These are phyloP conservation scores for Botrytis aclada DNA, from an alignment of 2,329 filamentous ascomycete species.

Conservation along the genomic window DNA sequence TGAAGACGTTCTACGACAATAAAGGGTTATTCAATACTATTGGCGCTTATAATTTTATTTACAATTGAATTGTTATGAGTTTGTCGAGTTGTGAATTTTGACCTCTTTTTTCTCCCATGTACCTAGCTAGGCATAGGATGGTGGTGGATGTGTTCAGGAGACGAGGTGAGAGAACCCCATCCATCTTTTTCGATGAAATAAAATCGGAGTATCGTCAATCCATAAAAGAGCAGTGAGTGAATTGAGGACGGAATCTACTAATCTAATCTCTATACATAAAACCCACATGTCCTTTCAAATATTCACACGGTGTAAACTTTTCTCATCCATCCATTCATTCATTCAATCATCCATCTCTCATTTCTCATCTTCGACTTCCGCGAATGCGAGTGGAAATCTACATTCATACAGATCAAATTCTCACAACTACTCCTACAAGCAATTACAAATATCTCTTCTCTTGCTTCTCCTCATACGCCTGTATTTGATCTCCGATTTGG, in stretches of 20 bases:
- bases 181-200: not conserved
- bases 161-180: no score
- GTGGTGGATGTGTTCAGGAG: no score
- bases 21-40: no score
- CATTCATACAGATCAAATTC: not conserved
- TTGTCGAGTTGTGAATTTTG: no score
- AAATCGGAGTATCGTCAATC: not conserved
- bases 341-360: not conserved
- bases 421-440: not conserved
- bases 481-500: slow-evolving; percentile 76
- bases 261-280: not conserved
- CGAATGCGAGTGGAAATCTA: not conserved
- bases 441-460: slow-evolving; percentile 55
- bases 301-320: not conserved
- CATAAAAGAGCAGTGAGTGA: not conserved
- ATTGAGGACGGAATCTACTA: not conserved
- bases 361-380: not conserved
- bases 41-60: no score
- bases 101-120: no score
- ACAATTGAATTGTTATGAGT: no score
- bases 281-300: not conserved
- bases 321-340: slow-evolving; percentile 57
- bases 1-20: no score
- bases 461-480: slow-evolving; percentile 75
- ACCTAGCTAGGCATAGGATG: no score